Evolutionary conservation across 768 basidiomycete genomes (phyloP), one percentile per base, ranked within the genome.

Genomic region (Hygrophorus russula): DNA sequence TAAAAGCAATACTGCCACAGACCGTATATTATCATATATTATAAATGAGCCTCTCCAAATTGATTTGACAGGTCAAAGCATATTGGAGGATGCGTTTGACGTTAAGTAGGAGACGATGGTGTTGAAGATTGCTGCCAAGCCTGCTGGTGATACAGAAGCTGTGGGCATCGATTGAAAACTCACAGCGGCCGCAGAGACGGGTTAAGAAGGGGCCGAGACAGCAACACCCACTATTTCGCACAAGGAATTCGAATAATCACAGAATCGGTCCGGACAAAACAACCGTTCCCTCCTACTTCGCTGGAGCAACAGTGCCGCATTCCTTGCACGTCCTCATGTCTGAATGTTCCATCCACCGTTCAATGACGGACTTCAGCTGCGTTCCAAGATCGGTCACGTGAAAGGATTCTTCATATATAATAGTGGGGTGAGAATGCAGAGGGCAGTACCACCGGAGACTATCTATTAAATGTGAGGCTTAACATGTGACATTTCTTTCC

Each of bases 371-470:
- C 64, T 94, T 94, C 42, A 98, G 69, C 64, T 98, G 93, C 10
- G 84, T 85, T 34, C 92, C 94, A 20, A 98, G 74, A 55, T 98
- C 90, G 0, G 80, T 82, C 49, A 85, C 83, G 56, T 92, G 88
- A 57, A 97, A 90, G 0, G 71, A 65, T 46, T 89, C 88, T 63
- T 93, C 85, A 50, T 80, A 71, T 51, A 92, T 84, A 48, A 88
- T 67, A n/a, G 78, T 79, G 0, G 88, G 84, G 59, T 92, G 89
- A 1, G 56, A 58, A 0, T 64, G 55, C 12, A 63, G 15, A 2
- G 35, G 75, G 61, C 89, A 98, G 62, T 92, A 96, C 92, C 94
- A 97, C 17, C 88, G 78, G 19, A 98, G 69, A 1, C 80, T 80
- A 58, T 99, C 93, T 96, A 52, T 17, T 14, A 41, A 32, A 14